Evolutionary conservation across 495 filamentous ascomycete species (phyloP).

Genomic region (Pseudevernia furfuracea): DNA sequence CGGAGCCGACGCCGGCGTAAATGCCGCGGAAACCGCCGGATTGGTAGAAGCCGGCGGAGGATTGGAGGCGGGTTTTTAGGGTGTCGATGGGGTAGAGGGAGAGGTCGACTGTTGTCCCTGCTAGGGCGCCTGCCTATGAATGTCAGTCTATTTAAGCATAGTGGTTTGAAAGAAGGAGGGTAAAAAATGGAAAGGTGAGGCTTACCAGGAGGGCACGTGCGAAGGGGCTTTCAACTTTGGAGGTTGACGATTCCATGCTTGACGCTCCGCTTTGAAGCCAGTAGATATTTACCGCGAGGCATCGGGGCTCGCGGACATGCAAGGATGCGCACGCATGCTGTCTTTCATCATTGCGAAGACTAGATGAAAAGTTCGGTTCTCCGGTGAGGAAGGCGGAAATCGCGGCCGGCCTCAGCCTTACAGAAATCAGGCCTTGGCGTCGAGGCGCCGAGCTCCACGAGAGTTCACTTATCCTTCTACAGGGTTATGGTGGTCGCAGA

Average conservation of each 20-base stretch:
- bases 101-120: slow-evolving; percentile 83
- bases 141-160: background rate
- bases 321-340: background rate
- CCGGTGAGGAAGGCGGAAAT: background rate
- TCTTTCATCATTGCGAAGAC: background rate
- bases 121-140: slow-evolving; percentile 65
- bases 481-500: background rate
- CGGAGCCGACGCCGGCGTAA: slow-evolving; percentile 58
- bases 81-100: slow-evolving; percentile 89
- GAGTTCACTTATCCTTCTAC: background rate
- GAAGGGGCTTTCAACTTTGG: slow-evolving; percentile 15
- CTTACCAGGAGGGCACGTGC: slow-evolving; percentile 23
- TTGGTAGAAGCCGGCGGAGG: slow-evolving; percentile 62
- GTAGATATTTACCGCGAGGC: background rate
- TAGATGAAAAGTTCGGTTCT: background rate
- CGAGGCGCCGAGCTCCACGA: background rate
- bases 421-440: background rate
- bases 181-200: background rate
- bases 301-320: background rate
- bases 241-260: background rate
- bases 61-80: slow-evolving; percentile 88
- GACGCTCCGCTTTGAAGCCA: background rate
- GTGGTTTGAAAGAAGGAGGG: background rate
- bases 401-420: background rate
- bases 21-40: slow-evolving; percentile 72